phyloP scores from a whole-genome alignment of 2,329 filamentous ascomycete genomes.

The Mycosphaerella sp. region DNA sequence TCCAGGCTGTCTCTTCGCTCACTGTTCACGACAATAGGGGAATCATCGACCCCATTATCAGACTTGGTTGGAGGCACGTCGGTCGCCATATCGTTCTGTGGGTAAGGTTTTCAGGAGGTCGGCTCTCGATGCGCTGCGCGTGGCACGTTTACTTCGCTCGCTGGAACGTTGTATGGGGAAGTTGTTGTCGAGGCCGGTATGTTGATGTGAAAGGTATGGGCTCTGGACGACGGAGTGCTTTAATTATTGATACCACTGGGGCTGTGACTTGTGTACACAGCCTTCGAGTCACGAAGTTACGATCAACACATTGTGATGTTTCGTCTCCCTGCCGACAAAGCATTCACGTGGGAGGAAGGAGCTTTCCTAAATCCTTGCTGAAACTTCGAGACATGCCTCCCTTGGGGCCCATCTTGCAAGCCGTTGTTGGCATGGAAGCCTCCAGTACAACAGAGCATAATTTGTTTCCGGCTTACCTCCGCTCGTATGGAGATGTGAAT shows the following conservation, averaged over 20 bases:
- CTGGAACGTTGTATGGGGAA: too few species aligned
- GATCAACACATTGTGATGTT: neutral
- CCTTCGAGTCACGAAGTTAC: neutral
- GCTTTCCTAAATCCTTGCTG: neutral
- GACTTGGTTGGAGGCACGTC: neutral
- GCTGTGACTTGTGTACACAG: too few species aligned
- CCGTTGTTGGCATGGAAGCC: slow-evolving; percentile 3
- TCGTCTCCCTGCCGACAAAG: neutral
- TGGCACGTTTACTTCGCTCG: too few species aligned
- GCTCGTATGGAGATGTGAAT: neutral
- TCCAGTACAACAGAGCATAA: neutral
- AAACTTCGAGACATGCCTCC: neutral
- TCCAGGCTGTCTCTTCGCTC: slow-evolving; percentile 20
- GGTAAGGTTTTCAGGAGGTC: neutral
- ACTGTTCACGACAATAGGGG: slow-evolving; percentile 11
- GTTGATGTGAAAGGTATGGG: too few species aligned
- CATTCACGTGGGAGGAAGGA: neutral
- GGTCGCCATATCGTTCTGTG: slow-evolving; percentile 10
- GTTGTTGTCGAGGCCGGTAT: too few species aligned
- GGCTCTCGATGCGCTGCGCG: too few species aligned
- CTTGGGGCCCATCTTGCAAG: slow-evolving; percentile 2
- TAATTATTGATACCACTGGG: neutral
- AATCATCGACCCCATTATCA: slow-evolving; percentile 16
- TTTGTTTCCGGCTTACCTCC: too few species aligned
- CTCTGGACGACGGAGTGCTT: neutral